Percentiles rank a stretch among this genome's conserved stretches.
phyloP scores from a whole-genome alignment of 306 rosid species.

The Prunus campanulata region DNA sequence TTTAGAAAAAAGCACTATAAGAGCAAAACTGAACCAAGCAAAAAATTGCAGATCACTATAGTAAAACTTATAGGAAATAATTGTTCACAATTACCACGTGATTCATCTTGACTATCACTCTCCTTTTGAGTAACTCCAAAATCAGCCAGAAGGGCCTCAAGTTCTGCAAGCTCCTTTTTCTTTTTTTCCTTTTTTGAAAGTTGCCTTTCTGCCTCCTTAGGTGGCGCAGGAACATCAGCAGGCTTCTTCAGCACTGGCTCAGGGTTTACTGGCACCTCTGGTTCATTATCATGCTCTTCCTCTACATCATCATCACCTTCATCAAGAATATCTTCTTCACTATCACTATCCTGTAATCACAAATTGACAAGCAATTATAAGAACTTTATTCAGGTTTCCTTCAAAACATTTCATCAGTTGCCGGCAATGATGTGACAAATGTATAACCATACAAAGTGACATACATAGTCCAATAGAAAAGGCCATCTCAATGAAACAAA shows the following conservation, averaged over 20 bases:
- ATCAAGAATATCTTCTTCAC: slow-evolving; percentile 83
- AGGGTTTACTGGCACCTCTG: slow-evolving; percentile 43
- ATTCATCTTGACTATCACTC: slow-evolving; percentile 58
- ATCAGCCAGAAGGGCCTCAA: slow-evolving; percentile 93
- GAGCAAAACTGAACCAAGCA: background rate
- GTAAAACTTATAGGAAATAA: background rate
- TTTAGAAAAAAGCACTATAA: background rate
- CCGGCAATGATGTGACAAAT: background rate
- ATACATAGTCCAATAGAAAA: background rate
- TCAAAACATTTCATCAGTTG: background rate
- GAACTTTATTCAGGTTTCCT: background rate
- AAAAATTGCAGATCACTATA: background rate
- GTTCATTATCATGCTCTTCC: slow-evolving; percentile 77
- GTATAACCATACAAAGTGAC: background rate
- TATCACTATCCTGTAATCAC: slow-evolving; percentile 66
- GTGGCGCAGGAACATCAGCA: slow-evolving; percentile 46
- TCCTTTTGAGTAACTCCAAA: slow-evolving; percentile 69
- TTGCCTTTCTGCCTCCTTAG: slow-evolving; percentile 81
- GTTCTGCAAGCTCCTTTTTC: slow-evolving; percentile 95
- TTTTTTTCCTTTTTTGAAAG: slow-evolving; percentile 89
- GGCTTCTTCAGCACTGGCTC: slow-evolving; percentile 56
- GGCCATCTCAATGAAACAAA: background rate
- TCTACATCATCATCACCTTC: slow-evolving; percentile 88
- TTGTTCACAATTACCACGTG: slow-evolving; percentile 49
- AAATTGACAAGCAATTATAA: background rate